Conservation (phyloP, 31 red algal genomes). For the Porphyra umbilicalis region DNA sequence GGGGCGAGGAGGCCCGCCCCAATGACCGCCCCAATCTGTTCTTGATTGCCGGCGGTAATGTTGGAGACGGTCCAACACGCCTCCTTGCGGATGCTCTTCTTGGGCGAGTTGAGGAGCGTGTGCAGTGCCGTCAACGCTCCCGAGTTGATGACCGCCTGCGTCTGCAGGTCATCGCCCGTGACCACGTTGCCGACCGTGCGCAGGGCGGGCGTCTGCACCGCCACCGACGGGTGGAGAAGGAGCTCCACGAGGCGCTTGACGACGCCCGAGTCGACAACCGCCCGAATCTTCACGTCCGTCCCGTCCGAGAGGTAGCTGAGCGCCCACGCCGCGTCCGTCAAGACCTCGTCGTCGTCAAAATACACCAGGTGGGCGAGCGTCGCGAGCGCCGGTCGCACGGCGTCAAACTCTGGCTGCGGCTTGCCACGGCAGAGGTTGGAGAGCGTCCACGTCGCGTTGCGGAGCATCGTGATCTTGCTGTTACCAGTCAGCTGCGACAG, state of each 20-base stretch:
- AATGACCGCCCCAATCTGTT: constrained; percentile 83
- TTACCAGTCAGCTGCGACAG: constrained; percentile 62
- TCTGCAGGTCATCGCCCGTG: constrained; percentile 88
- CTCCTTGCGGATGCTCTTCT: constrained; percentile 95
- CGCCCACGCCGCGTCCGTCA: constrained; percentile 94
- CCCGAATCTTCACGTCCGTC: constrained; percentile 72
- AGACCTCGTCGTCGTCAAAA: constrained; percentile 77
- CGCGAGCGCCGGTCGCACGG: constrained; percentile 62
- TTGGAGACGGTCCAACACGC: constrained; percentile 97
- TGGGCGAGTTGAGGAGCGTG: constrained; percentile 66
- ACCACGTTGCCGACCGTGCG: constrained; percentile 96
- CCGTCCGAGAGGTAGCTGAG: constrained; percentile 87
- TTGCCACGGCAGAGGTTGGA: constrained; percentile 97
- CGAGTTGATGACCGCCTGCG: constrained; percentile 88
- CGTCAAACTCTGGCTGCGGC: constrained; percentile 65
- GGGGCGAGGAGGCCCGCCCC: constrained; percentile 70
- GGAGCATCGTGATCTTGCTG: constrained; percentile 75
- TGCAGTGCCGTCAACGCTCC: constrained; percentile 52
- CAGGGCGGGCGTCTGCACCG: constrained; percentile 72
- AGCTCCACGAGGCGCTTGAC: constrained; percentile 80
- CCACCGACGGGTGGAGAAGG: constrained; percentile 53
- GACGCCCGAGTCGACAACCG: constrained; percentile 82
- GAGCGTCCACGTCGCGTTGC: constrained; percentile 93
- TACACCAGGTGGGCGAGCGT: constrained; percentile 66
- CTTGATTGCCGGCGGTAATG: constrained; percentile 91